These are phyloP conservation scores for Trichophyton equinum DNA, from an alignment of 2,329 filamentous ascomycete species.

Conservation along the genomic window DNA sequence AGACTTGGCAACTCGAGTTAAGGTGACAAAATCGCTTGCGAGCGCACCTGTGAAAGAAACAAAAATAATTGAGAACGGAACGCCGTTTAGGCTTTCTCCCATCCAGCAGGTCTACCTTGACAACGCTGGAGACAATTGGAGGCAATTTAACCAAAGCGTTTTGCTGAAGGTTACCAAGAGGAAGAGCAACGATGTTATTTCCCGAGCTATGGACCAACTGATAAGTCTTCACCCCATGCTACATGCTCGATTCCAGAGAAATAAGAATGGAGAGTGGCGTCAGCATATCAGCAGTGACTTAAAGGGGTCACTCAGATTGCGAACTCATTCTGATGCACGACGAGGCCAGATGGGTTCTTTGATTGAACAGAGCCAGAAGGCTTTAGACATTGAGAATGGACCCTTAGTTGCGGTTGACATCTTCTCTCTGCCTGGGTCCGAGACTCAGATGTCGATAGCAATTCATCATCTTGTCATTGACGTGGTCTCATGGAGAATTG, in stretches of 20 bases:
- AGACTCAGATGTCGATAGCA: constrained; percentile 13
- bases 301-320: constrained; percentile 23
- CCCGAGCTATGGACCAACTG: constrained; percentile 10
- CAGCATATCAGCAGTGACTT: constrained; percentile 18
- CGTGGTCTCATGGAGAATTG: constrained; percentile 17
- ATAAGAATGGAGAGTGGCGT: constrained; percentile 13
- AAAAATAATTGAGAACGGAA: constrained; percentile 4
- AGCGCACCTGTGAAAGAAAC: background rate
- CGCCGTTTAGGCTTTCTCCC: constrained; percentile 14
- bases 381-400: constrained; percentile 24
- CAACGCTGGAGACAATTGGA: constrained; percentile 11
- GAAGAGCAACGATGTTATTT: constrained; percentile 6
- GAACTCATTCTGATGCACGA: constrained; percentile 17
- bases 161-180: constrained; percentile 9
- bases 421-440: constrained; percentile 4
- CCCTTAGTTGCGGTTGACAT: constrained; percentile 11
- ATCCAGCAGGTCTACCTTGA: constrained; percentile 18
- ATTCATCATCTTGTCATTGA: constrained; percentile 17
- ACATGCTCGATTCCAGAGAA: constrained; percentile 15
- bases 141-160: constrained; percentile 18
- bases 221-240: constrained; percentile 16
- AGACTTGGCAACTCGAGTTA: constrained; percentile 9
- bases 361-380: constrained; percentile 21
- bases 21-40: background rate
- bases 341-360: constrained; percentile 16